A percentile compares a stretch with the other conserved stretches of the same genome.
Conservation (phyloP, 345 rosid species). For the Eucalyptus albens region DNA sequence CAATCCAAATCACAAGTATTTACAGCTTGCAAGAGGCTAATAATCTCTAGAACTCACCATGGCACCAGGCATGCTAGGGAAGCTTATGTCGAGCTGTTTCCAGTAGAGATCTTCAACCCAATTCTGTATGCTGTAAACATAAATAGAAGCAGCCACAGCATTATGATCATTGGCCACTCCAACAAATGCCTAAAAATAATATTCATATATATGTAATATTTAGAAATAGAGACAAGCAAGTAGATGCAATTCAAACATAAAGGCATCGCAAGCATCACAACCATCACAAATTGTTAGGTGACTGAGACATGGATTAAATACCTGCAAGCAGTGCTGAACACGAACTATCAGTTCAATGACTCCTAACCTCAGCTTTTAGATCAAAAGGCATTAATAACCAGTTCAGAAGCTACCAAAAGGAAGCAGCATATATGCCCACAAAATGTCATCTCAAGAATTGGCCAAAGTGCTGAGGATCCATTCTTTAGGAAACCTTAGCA, state of each 20-base stretch:
- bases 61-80: conserved; percentile 88
- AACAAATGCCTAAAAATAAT: conserved; percentile 39
- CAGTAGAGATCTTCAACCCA: conserved; percentile 59
- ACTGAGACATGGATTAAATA: background rate
- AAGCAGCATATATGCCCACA: too few relatives aligned
- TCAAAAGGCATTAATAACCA: background rate
- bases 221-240: background rate
- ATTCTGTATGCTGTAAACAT: conserved; percentile 62
- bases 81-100: conserved; percentile 77
- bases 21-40: background rate
- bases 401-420: too few relatives aligned
- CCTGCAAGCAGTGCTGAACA: conserved; percentile 77
- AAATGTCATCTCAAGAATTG: too few relatives aligned
- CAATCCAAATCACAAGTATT: background rate
- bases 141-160: conserved; percentile 13
- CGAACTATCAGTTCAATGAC: conserved; percentile 71
- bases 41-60: conserved; percentile 32
- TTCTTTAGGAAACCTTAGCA: too few relatives aligned
- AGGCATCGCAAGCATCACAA: too few relatives aligned
- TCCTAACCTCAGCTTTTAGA: conserved; percentile 53
- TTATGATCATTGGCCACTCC: conserved; percentile 53
- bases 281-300: background rate
- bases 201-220: background rate
- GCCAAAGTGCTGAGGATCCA: too few relatives aligned
- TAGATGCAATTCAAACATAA: too few relatives aligned